Evolutionary conservation across 2,329 filamentous ascomycete species (phyloP), one percentile per base, ranked within the genome.

Genomic region (Coniella lustricola): DNA sequence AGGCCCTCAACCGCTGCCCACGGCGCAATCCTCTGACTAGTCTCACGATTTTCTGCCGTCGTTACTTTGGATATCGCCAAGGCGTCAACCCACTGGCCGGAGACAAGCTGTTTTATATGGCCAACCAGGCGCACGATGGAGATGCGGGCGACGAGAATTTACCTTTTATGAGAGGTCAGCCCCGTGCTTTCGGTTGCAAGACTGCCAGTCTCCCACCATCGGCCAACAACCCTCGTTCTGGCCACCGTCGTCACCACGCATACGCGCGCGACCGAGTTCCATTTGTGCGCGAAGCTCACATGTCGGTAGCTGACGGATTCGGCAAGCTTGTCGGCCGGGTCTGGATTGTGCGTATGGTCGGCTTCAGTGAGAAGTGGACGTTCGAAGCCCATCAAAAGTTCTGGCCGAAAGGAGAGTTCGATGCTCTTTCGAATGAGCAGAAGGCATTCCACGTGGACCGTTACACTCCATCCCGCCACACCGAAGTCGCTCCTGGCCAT

Each of bases 261-360:
- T 29, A 35, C 22, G 31, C 29, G 12, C 40, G 34, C 3, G 33
- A 51, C 21, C 50, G 47, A 17, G 48, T 47, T 2, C 51, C 57
- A 7, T 67, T 62, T 51, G 67, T 65, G 31, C 58, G 62, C 8
- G 61, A 67, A 16, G 50, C 55, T 2, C 54, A 61, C 33, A 58
- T 68, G 20, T 12, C 46, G 9, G 56, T 67, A 14, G 67, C 61
- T 51, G 59, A 64, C 40, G 57, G 57, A 16, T 52, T 70, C 3
- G 29, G 60, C 4, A 53, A 48, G 1, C 61, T 70, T 2, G 55
- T 51, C 10, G 63, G 58, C 4, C 56, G 59, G 1, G 46, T 69
- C 38, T 50, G 56, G 31, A 63, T 64, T 0, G 50, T 64, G 7
- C 62, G 67, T 16, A 60, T 70, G 47, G 65, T 61, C 18, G 67